phyloP scores from a whole-genome alignment of 2,329 filamentous ascomycete genomes.

The Phialophora expanda region DNA sequence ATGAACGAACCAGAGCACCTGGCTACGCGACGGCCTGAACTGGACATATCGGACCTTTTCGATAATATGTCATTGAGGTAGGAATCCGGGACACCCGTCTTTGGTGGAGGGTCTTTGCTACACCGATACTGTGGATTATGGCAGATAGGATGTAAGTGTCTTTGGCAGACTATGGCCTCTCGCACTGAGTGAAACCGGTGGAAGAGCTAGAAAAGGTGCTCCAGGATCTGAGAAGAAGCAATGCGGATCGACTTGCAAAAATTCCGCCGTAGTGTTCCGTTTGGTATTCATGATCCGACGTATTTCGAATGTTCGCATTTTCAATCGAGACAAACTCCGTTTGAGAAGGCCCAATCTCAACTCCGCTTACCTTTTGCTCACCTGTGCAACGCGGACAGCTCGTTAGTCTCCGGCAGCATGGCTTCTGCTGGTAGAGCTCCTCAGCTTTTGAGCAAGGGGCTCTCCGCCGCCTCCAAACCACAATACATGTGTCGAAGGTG shows the following conservation, averaged over 20 bases:
- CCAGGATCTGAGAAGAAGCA: neutral
- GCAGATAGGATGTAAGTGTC: too few species aligned
- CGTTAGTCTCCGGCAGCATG: conserved; percentile 2
- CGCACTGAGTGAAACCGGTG: too few species aligned
- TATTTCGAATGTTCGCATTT: neutral
- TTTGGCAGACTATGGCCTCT: too few species aligned
- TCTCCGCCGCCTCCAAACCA: conserved; percentile 8
- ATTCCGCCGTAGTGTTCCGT: neutral
- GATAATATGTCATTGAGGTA: neutral
- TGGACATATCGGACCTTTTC: neutral
- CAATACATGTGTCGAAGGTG: conserved; percentile 32
- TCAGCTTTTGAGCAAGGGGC: conserved; percentile 18
- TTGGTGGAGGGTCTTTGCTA: neutral
- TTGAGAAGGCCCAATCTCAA: neutral
- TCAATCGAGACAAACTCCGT: neutral
- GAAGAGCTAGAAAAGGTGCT: too few species aligned
- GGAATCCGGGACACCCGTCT: neutral
- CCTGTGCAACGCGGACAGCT: neutral
- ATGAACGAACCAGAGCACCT: too few species aligned
- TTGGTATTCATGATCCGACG: neutral
- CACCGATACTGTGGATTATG: too few species aligned
- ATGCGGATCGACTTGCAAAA: neutral
- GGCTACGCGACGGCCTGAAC: too few species aligned
- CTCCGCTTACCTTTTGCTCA: neutral
- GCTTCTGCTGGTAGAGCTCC: conserved; percentile 23